These are phyloP conservation scores for Moniliophthora roreri DNA, from an alignment of 1,284 basidiomycete species.

Conservation along the genomic window DNA sequence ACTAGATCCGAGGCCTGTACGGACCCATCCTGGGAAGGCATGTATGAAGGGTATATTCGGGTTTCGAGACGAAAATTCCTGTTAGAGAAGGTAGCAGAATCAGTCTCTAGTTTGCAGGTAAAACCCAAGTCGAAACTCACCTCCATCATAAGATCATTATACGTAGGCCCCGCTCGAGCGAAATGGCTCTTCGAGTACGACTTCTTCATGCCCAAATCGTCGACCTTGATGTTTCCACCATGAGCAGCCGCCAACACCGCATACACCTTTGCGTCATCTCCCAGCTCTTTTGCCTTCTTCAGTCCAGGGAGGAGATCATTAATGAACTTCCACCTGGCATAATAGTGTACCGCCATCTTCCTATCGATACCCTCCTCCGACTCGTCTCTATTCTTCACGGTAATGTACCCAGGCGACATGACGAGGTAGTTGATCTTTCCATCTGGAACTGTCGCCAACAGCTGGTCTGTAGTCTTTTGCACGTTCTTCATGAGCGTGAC, in stretches of 20 bases:
- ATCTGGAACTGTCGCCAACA: conserved; percentile 12
- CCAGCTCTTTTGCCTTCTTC: conserved; percentile 23
- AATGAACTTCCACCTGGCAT: conserved; percentile 23
- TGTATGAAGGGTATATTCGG: conserved; percentile 9
- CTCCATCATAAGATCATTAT: conserved; percentile 22
- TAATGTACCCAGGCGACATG: conserved; percentile 20
- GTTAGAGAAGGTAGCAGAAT: too few relatives aligned
- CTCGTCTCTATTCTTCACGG: conserved; percentile 21
- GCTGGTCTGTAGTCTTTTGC: conserved; percentile 28
- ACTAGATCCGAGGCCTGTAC: background rate
- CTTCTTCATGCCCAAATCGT: conserved; percentile 21
- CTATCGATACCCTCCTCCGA: conserved; percentile 27
- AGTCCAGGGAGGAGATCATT: conserved; percentile 28
- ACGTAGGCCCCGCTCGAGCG: conserved; percentile 12
- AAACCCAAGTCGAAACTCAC: too few relatives aligned
- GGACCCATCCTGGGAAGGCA: conserved; percentile 8
- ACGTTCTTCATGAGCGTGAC: conserved; percentile 44
- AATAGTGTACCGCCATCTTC: conserved; percentile 23
- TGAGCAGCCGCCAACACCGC: conserved; percentile 11
- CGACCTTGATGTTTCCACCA: conserved; percentile 10
- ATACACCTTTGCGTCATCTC: conserved; percentile 21
- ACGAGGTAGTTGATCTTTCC: conserved; percentile 24
- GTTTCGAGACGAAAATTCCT: conserved; percentile 6
- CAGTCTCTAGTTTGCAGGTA: too few relatives aligned
- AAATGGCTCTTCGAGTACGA: conserved; percentile 14